Conservation (phyloP, 2,329 filamentous ascomycete species). For the Pestalotiopsis sp. region DNA sequence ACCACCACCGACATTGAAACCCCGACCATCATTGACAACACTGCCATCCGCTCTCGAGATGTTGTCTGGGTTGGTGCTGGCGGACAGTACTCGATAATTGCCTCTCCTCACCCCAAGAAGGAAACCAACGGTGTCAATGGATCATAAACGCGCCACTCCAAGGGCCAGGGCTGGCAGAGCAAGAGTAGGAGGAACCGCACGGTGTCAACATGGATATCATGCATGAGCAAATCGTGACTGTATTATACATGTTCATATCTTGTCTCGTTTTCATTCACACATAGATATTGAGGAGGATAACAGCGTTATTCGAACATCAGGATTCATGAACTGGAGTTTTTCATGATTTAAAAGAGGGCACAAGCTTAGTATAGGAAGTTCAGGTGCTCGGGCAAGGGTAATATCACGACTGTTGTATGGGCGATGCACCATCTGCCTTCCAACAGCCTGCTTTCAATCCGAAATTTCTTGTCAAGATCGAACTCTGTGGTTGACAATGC, state of each 20-base stretch:
- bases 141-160: background rate
- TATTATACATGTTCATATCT: background rate
- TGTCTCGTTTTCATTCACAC: background rate
- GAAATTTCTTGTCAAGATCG: background rate
- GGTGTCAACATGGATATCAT: background rate
- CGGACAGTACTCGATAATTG: constrained; percentile 78
- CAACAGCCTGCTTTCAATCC: background rate
- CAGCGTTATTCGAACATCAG: background rate
- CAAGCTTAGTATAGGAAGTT: background rate
- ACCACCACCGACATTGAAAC: constrained; percentile 77
- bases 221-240: background rate
- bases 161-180: background rate
- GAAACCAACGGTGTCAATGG: constrained; percentile 18
- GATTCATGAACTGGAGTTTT: background rate
- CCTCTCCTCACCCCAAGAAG: constrained; percentile 35
- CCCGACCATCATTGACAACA: constrained; percentile 83
- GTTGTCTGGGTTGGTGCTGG: constrained; percentile 83
- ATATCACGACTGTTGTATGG: background rate
- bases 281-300: constrained; percentile 4
- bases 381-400: background rate
- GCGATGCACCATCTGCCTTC: background rate
- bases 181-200: background rate
- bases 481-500: background rate
- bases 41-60: constrained; percentile 74
- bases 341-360: background rate